Evolutionary conservation across 1,284 basidiomycete genomes (phyloP).

Genomic region (Moesziomyces globuligerus): DNA sequence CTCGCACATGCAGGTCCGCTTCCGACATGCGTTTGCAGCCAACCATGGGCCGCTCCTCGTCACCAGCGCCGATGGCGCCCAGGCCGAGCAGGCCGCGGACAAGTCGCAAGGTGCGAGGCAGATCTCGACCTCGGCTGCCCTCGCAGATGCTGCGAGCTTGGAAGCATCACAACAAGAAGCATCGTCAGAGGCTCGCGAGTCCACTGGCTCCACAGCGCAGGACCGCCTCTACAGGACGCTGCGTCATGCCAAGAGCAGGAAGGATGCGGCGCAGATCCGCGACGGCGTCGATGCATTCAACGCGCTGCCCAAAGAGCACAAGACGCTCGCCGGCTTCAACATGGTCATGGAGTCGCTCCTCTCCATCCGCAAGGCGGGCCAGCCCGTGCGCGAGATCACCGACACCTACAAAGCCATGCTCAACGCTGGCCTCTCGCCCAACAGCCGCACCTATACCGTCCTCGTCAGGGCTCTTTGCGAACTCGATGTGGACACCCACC

Average conservation of each 20-base stretch:
- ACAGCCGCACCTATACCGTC: constrained; percentile 75
- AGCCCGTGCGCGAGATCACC: constrained; percentile 74
- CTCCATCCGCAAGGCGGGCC: constrained; percentile 71
- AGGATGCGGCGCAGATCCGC: constrained; percentile 20
- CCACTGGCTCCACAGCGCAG: constrained; percentile 2
- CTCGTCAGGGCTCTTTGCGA: constrained; percentile 78
- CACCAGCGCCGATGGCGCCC: constrained; percentile 8
- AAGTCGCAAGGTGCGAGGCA: constrained; percentile 4
- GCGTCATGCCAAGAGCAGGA: constrained; percentile 10
- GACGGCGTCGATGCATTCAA: constrained; percentile 47
- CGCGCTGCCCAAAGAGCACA: constrained; percentile 49
- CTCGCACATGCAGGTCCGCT: constrained; percentile 44
- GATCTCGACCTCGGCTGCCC: constrained; percentile 14
- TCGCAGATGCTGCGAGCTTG: neutral
- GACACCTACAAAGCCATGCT: constrained; percentile 82
- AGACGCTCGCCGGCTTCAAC: constrained; percentile 73
- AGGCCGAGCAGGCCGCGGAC: neutral
- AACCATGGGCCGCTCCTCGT: constrained; percentile 33
- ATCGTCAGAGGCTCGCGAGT: too few species aligned
- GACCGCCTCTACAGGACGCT: constrained; percentile 31
- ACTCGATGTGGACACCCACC: constrained; percentile 78
- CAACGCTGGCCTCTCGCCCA: constrained; percentile 75
- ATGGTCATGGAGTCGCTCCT: constrained; percentile 74
- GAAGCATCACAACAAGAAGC: neutral
- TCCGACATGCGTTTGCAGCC: constrained; percentile 41